Evolutionary conservation across 2,329 filamentous ascomycete species (phyloP).

Genomic region (Alternaria arbusti): DNA sequence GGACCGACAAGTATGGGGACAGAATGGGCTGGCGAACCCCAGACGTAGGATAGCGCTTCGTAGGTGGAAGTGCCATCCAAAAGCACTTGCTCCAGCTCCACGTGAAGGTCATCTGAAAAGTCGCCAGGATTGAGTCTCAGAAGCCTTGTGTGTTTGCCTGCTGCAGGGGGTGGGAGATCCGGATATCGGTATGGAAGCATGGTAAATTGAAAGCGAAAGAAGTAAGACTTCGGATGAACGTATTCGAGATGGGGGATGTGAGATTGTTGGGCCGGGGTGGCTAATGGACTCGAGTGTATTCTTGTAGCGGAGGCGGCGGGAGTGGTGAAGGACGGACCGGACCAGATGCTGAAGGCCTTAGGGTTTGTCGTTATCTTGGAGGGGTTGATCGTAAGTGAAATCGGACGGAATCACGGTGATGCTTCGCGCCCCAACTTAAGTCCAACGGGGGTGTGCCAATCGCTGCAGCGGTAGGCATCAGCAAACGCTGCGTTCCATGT

Average conservation of each 20-base stretch:
- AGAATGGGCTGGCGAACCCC: background rate
- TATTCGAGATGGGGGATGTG: background rate
- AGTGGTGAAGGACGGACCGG: background rate
- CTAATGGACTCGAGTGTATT: too few species aligned
- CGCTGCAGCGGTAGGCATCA: background rate
- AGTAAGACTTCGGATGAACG: background rate
- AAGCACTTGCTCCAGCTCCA: background rate
- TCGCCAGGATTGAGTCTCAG: background rate
- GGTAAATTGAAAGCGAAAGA: accelerated
- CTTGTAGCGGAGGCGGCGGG: background rate
- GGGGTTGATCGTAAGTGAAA: background rate
- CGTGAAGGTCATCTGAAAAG: background rate
- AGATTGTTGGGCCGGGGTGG: background rate
- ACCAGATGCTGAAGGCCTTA: background rate
- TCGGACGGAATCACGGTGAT: background rate
- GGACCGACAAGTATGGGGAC: background rate
- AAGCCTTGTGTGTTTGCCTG: background rate
- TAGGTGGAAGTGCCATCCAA: background rate
- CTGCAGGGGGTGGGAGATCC: background rate
- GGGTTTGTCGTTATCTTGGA: background rate
- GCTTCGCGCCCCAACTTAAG: background rate
- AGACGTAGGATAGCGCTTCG: background rate
- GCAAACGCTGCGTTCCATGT: background rate
- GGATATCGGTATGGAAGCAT: background rate
- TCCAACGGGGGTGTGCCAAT: background rate